These are phyloP conservation scores for Candolleomyces efflorescens DNA, from an alignment of 768 basidiomycete species.

Conservation along the genomic window DNA sequence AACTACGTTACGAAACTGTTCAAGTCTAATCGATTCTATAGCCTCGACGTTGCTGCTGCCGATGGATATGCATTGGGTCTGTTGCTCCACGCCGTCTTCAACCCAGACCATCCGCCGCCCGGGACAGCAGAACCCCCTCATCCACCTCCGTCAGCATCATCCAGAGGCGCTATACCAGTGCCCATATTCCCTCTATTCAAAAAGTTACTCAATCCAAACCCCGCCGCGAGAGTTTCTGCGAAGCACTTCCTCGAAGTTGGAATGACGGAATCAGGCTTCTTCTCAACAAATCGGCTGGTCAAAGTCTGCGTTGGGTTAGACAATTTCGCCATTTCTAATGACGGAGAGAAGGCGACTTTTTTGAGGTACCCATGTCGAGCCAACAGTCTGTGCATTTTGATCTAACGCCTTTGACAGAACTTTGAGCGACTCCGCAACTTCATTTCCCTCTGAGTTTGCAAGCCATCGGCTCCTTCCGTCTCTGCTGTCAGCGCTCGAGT, in stretches of 20 bases:
- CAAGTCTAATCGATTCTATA: conserved; percentile 15
- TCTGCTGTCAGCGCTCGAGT: conserved; percentile 72
- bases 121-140: conserved; percentile 68
- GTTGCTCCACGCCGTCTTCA: conserved; percentile 83
- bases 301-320: conserved; percentile 83
- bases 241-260: conserved; percentile 77
- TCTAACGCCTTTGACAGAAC: conserved; percentile 39
- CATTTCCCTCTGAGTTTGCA: conserved; percentile 84
- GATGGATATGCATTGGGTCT: conserved; percentile 91
- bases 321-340: conserved; percentile 75
- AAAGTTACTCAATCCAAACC: conserved; percentile 85
- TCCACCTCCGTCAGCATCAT: conserved; percentile 70
- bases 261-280: conserved; percentile 82
- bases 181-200: conserved; percentile 79
- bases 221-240: conserved; percentile 70
- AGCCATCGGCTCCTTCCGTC: conserved; percentile 86
- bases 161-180: conserved; percentile 72
- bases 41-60: conserved; percentile 53
- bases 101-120: conserved; percentile 71
- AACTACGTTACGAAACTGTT: neutral
- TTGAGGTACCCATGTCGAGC: conserved; percentile 45
- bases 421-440: conserved; percentile 72
- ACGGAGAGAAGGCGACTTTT: conserved; percentile 71
- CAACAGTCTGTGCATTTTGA: neutral
- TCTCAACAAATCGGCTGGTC: conserved; percentile 75